These are phyloP conservation scores for Coccinonectria pachysandricola DNA, from an alignment of 2,329 filamentous ascomycete genomes.

Conservation along the genomic window DNA sequence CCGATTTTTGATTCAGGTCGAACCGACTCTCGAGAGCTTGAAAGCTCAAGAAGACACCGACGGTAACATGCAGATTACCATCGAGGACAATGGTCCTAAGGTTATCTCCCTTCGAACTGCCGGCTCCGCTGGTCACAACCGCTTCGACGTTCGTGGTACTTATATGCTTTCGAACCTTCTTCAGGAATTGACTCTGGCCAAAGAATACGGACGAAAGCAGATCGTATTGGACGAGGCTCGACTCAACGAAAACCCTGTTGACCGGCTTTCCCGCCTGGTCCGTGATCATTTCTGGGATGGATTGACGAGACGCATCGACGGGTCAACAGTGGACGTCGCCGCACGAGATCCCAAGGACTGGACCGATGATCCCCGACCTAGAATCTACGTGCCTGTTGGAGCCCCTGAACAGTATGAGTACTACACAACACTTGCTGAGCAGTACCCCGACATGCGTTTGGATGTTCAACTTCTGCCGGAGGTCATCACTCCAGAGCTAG, in stretches of 20 bases:
- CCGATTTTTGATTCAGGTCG: conserved; percentile 79
- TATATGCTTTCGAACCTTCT: conserved; percentile 96
- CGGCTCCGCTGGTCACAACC: conserved; percentile 74
- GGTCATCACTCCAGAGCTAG: conserved; percentile 68
- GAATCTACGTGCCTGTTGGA: conserved; percentile 81
- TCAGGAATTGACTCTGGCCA: conserved; percentile 86
- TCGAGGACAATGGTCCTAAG: conserved; percentile 91
- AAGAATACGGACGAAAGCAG: conserved; percentile 80
- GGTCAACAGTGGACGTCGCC: conserved; percentile 74
- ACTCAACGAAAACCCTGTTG: conserved; percentile 90
- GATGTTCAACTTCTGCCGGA: conserved; percentile 75
- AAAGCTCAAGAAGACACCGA: conserved; percentile 86
- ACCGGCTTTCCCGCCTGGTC: conserved; percentile 76
- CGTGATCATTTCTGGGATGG: conserved; percentile 88
- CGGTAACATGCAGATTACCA: conserved; percentile 91
- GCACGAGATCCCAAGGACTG: conserved; percentile 91
- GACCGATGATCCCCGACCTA: conserved; percentile 78
- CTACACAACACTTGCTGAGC: conserved; percentile 68
- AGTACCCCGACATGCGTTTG: conserved; percentile 72
- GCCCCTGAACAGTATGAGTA: conserved; percentile 84
- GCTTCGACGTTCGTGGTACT: conserved; percentile 84
- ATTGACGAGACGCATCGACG: conserved; percentile 82
- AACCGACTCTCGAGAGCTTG: conserved; percentile 69
- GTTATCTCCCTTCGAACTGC: conserved; percentile 76
- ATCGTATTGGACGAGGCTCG: conserved; percentile 87